Evolutionary conservation across 2,329 filamentous ascomycete species (phyloP).

Genomic region (Calonectria fujianensis): DNA sequence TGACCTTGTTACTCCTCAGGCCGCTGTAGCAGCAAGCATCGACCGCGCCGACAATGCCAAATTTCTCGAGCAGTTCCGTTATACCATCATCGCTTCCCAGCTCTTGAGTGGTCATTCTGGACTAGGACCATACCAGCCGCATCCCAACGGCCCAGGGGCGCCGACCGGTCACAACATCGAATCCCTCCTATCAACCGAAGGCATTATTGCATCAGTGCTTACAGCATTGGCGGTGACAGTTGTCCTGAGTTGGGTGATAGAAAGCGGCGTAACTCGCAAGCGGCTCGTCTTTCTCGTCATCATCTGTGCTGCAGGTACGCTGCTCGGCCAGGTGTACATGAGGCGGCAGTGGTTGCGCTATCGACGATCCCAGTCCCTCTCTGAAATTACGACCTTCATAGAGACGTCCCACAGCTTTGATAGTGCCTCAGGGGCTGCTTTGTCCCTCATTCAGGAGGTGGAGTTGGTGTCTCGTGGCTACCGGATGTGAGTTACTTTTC

Average conservation of each 20-base stretch:
- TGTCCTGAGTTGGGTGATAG: conserved; percentile 82
- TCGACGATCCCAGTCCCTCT: conserved; percentile 83
- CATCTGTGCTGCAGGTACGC: conserved; percentile 72
- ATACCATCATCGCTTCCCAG: conserved; percentile 94
- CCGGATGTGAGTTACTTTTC: conserved; percentile 76
- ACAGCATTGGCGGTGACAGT: conserved; percentile 80
- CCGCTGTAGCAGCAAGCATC: conserved; percentile 82
- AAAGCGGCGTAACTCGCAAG: conserved; percentile 74
- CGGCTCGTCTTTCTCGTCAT: conserved; percentile 70
- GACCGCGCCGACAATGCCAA: conserved; percentile 86
- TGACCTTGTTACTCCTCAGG: conserved; percentile 64
- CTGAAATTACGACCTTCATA: conserved; percentile 81
- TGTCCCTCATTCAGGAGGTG: conserved; percentile 94
- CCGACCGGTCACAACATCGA: conserved; percentile 48
- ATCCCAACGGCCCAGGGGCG: conserved; percentile 43
- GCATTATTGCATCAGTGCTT: conserved; percentile 68
- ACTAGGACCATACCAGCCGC: conserved; percentile 57
- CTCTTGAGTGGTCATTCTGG: conserved; percentile 84
- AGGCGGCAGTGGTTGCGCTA: conserved; percentile 89
- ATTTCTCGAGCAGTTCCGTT: conserved; percentile 94
- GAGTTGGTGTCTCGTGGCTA: conserved; percentile 95
- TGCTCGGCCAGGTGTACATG: conserved; percentile 80
- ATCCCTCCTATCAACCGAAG: conserved; percentile 64
- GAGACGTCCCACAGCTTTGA: conserved; percentile 88
- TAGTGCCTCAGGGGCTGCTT: conserved; percentile 82